phyloP scores from a whole-genome alignment of 2,329 filamentous ascomycete genomes.

The Pestalotiopsis sp. region DNA sequence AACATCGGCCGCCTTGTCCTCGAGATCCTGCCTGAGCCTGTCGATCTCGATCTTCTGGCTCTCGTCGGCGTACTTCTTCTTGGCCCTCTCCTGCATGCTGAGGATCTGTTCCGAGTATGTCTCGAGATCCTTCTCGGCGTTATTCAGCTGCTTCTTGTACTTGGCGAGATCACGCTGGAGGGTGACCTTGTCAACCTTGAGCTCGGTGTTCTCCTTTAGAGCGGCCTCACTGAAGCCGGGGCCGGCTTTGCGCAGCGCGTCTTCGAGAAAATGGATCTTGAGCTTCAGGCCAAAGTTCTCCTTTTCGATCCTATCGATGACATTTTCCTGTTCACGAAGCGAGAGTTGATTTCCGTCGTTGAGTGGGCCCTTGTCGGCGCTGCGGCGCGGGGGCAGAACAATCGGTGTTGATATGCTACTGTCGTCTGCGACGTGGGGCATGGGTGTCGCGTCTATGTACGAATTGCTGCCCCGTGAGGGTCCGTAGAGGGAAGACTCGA shows the following conservation, averaged over 20 bases:
- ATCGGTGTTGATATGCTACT: slow-evolving; percentile 85
- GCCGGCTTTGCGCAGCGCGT: slow-evolving; percentile 83
- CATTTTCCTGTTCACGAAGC: slow-evolving; percentile 89
- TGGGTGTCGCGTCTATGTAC: slow-evolving; percentile 69
- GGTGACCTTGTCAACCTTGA: slow-evolving; percentile 88
- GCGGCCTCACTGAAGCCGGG: slow-evolving; percentile 88
- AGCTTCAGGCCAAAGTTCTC: slow-evolving; percentile 97
- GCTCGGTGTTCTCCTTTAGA: slow-evolving; percentile 90
- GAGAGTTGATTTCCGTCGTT: slow-evolving; percentile 90
- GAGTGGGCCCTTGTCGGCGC: slow-evolving; percentile 67
- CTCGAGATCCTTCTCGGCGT: slow-evolving; percentile 86
- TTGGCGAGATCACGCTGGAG: slow-evolving; percentile 85
- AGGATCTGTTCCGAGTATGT: slow-evolving; percentile 79
- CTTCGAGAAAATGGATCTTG: slow-evolving; percentile 95
- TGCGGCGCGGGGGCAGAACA: slow-evolving; percentile 65
- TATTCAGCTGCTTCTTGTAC: slow-evolving; percentile 81
- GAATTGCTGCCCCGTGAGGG: slow-evolving; percentile 60
- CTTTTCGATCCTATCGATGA: slow-evolving; percentile 95
- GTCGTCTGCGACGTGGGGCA: slow-evolving; percentile 76
- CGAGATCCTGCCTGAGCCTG: slow-evolving; percentile 56
- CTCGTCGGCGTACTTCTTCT: slow-evolving; percentile 74
- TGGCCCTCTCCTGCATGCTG: slow-evolving; percentile 81
- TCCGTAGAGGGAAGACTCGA: slow-evolving; percentile 73
- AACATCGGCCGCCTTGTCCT: slow-evolving; percentile 62
- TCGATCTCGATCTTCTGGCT: slow-evolving; percentile 65